These are phyloP conservation scores for Tolypocladium sp. DNA, from an alignment of 2,329 filamentous ascomycete species.

Conservation along the genomic window DNA sequence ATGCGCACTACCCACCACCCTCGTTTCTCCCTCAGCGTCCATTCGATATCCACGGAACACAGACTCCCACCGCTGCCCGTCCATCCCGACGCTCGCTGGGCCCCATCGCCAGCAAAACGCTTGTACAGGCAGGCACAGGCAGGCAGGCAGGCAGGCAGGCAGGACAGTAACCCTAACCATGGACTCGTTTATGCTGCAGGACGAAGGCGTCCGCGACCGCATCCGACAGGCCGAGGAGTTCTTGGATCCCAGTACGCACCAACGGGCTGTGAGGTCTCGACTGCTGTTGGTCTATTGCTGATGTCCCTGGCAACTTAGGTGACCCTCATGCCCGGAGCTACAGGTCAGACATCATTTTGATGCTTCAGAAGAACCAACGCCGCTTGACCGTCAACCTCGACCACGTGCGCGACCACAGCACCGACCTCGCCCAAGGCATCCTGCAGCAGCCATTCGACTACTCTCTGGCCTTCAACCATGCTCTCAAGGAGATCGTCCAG, in stretches of 20 bases:
- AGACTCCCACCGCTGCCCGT: neutral
- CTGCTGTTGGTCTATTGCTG: neutral
- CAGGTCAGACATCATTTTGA: slow-evolving; percentile 75
- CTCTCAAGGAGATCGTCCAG: slow-evolving; percentile 79
- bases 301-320: slow-evolving; percentile 22
- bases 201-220: slow-evolving; percentile 77
- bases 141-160: neutral
- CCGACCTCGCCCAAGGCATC: slow-evolving; percentile 69
- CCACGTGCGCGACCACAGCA: slow-evolving; percentile 80
- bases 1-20: neutral
- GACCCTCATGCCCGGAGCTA: slow-evolving; percentile 60
- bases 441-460: slow-evolving; percentile 84
- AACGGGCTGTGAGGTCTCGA: neutral
- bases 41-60: neutral
- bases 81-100: neutral
- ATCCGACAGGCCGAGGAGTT: slow-evolving; percentile 86
- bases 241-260: slow-evolving; percentile 72
- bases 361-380: slow-evolving; percentile 59
- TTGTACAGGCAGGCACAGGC: neutral
- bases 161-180: slow-evolving; percentile 32
- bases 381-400: slow-evolving; percentile 71
- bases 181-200: slow-evolving; percentile 67
- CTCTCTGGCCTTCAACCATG: slow-evolving; percentile 77
- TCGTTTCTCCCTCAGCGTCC: neutral
- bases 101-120: neutral